Percentiles rank a stretch among this genome's conserved stretches.
phyloP scores from a whole-genome alignment of 306 rosid genomes.

The Glycyrrhiza uralensis region DNA sequence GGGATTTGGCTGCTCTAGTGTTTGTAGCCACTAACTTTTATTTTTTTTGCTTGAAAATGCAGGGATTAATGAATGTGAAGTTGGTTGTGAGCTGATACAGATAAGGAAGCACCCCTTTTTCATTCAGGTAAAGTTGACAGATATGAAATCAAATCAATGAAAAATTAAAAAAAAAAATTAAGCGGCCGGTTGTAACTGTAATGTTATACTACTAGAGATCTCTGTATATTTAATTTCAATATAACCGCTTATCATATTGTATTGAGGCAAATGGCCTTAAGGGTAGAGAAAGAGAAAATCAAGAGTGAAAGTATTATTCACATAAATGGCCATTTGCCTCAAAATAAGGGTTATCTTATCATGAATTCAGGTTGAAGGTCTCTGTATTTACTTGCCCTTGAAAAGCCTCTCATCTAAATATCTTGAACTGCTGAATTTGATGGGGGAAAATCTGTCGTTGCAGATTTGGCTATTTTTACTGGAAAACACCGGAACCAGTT shows the following conservation, averaged over 20 bases:
- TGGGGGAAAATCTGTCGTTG: not conserved
- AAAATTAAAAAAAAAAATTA: not conserved
- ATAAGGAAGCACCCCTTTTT: not conserved
- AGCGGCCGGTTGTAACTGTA: not conserved
- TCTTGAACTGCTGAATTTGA: not conserved
- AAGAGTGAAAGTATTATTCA: too few relatives aligned
- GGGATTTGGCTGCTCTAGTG: constrained; percentile 12
- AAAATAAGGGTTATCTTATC: not conserved
- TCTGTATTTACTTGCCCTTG: too few relatives aligned
- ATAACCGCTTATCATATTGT: not conserved
- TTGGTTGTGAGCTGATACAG: constrained; percentile 20
- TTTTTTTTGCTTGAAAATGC: constrained; percentile 35
- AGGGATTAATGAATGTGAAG: constrained; percentile 12
- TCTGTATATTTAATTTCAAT: not conserved
- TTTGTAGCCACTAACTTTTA: not conserved
- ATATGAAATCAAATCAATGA: constrained; percentile 26
- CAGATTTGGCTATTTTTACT: not conserved
- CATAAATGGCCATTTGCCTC: not conserved
- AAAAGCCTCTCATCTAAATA: not conserved
- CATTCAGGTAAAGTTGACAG: constrained; percentile 12
- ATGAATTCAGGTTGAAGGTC: not conserved
- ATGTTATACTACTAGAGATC: not conserved
- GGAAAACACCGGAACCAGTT: not conserved
- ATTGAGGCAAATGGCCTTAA: too few relatives aligned
- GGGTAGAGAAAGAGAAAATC: too few relatives aligned